A percentile compares a stretch with the other conserved stretches of the same genome.
phyloP scores from a whole-genome alignment of 306 rosid genomes.

The Coriaria nepalensis region DNA sequence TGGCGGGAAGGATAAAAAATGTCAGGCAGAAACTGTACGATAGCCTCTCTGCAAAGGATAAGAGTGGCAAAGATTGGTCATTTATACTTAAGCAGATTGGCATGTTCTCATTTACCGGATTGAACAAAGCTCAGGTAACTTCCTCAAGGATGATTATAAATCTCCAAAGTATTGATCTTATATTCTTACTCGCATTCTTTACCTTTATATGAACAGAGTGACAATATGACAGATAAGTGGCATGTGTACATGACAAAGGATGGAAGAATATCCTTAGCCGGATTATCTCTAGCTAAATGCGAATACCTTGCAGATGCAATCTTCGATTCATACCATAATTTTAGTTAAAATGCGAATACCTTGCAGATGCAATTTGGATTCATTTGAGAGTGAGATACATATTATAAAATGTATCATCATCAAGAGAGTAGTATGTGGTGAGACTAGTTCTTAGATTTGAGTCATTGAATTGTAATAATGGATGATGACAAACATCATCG shows the following conservation, averaged over 20 bases:
- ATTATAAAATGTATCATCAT: too few species aligned
- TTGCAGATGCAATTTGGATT: too few species aligned
- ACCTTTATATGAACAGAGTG: slow-evolving; percentile 40
- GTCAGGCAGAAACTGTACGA: slow-evolving; percentile 76
- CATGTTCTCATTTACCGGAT: slow-evolving; percentile 95
- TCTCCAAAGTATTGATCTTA: neutral
- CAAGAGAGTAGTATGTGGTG: too few species aligned
- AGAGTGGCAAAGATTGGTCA: slow-evolving; percentile 96
- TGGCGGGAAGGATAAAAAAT: slow-evolving; percentile 95
- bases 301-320: slow-evolving; percentile 95
- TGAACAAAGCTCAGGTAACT: slow-evolving; percentile 66
- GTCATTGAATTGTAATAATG: too few species aligned
- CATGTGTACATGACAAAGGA: slow-evolving; percentile 96
- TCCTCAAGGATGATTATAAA: slow-evolving; percentile 4
- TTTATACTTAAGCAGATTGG: slow-evolving; percentile 89
- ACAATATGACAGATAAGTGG: slow-evolving; percentile 92
- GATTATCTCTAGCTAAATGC: slow-evolving; percentile 76
- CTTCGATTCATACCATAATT: slow-evolving; percentile 72
- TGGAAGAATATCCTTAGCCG: slow-evolving; percentile 94
- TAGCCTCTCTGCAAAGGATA: slow-evolving; percentile 61
- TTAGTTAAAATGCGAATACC: slow-evolving; percentile 67
- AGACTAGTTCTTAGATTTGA: too few species aligned
- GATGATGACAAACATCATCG: too few species aligned
- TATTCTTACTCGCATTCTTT: neutral
- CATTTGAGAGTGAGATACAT: slow-evolving; percentile 32